A percentile compares a stretch with the other conserved stretches of the same genome.
Conservation (phyloP, 1,284 basidiomycete species). For the Pseudozyma hubeiensis region DNA sequence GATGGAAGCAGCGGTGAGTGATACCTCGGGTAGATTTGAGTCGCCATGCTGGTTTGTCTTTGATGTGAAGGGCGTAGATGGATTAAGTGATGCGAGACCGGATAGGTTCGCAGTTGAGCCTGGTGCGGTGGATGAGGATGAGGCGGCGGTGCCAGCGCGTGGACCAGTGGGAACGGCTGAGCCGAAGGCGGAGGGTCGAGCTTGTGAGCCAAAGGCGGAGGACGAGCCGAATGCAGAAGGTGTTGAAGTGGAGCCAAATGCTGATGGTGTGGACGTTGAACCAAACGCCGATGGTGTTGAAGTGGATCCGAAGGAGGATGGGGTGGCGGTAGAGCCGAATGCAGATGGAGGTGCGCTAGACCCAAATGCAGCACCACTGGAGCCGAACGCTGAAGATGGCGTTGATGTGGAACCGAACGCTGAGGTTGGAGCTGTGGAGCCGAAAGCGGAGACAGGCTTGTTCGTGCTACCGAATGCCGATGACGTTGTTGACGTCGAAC, state of each 20-base stretch:
- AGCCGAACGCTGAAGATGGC: conserved; percentile 20
- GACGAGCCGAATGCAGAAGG: conserved; percentile 18
- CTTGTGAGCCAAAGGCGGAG: conserved; percentile 19
- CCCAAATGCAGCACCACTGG: conserved; percentile 11
- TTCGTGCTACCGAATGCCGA: conserved; percentile 19
- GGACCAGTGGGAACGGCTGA: not conserved
- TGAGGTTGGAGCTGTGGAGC: conserved; percentile 14
- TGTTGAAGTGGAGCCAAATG: conserved; percentile 15
- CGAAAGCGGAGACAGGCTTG: conserved; percentile 23
- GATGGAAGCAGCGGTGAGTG: conserved; percentile 31
- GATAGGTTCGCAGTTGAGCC: conserved; percentile 11
- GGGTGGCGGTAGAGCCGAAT: conserved; percentile 1
- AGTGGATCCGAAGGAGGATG: conserved; percentile 5
- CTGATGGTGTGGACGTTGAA: conserved; percentile 2
- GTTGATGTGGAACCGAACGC: conserved; percentile 24
- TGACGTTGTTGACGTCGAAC: conserved; percentile 12
- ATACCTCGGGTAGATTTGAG: conserved; percentile 45
- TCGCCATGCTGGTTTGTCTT: conserved; percentile 25
- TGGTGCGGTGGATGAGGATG: not conserved
- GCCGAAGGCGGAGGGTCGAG: conserved; percentile 24
- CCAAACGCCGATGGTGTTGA: conserved; percentile 16
- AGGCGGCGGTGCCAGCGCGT: not conserved
- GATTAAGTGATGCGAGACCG: conserved; percentile 19
- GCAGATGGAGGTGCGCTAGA: conserved; percentile 9
- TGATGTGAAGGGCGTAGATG: conserved; percentile 21